Percentiles rank a stretch among this genome's conserved stretches.
Evolutionary conservation across 2,329 filamentous ascomycete genomes (phyloP).

Genomic region (Colletotrichum incanum): DNA sequence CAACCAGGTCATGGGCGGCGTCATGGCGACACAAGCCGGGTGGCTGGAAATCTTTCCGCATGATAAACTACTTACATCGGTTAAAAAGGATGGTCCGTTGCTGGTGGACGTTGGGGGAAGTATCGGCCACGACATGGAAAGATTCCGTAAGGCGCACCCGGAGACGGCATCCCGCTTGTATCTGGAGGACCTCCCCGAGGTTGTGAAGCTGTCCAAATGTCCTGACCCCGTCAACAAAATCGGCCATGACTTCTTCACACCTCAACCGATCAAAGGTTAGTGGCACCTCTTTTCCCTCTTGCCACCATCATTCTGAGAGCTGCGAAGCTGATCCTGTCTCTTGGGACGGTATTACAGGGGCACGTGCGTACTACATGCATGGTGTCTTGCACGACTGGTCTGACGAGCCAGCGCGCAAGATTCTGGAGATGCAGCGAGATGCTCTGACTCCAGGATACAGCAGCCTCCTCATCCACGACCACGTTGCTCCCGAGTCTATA

Average conservation of each 20-base stretch:
- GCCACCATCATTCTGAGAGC: too few relatives aligned
- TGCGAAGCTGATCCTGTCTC: too few relatives aligned
- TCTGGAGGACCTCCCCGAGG: conserved; percentile 48
- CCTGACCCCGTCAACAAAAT: conserved; percentile 47
- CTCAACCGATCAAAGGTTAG: conserved; percentile 26
- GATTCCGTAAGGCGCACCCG: conserved; percentile 47
- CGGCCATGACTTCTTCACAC: conserved; percentile 53
- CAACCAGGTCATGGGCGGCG: neutral
- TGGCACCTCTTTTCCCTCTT: neutral
- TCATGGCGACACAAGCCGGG: neutral
- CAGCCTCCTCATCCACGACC: conserved; percentile 51
- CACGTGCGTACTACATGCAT: conserved; percentile 47
- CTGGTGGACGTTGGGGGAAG: conserved; percentile 52
- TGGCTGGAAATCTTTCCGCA: conserved; percentile 56
- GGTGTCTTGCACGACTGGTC: conserved; percentile 46
- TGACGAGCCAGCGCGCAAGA: conserved; percentile 43
- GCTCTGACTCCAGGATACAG: conserved; percentile 49
- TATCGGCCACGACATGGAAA: conserved; percentile 50
- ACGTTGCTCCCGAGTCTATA: conserved; percentile 44
- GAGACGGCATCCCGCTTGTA: conserved; percentile 45
- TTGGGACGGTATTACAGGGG: conserved; percentile 23
- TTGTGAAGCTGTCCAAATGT: conserved; percentile 45
- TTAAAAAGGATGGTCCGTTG: conserved; percentile 46
- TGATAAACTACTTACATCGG: conserved; percentile 47
- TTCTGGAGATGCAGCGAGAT: conserved; percentile 39